Evolutionary conservation across 2,329 filamentous ascomycete genomes (phyloP).

Genomic region (Sporothrix phasma): DNA sequence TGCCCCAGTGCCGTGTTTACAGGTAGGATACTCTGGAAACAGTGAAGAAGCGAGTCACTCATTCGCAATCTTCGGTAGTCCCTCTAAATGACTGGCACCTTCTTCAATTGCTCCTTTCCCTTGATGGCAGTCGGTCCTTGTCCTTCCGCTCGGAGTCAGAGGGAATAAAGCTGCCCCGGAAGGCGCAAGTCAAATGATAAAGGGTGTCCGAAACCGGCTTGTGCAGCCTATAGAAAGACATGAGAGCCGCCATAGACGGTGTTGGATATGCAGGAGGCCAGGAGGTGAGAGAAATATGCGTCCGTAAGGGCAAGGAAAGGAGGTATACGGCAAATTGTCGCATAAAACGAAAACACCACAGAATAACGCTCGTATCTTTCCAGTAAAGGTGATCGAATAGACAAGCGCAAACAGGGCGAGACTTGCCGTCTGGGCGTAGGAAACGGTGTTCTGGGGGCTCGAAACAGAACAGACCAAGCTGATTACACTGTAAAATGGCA

Average conservation of each 20-base stretch:
- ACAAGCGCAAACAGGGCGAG: background rate
- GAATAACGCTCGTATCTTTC: background rate
- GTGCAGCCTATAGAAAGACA: background rate
- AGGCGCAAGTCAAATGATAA: background rate
- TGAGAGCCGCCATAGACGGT: background rate
- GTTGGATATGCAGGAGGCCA: background rate
- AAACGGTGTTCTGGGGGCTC: background rate
- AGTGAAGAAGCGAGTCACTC: background rate
- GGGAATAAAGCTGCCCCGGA: background rate
- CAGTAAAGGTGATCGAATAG: background rate
- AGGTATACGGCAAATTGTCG: conserved; percentile 5
- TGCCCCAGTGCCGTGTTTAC: background rate
- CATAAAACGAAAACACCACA: background rate
- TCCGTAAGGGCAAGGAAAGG: background rate
- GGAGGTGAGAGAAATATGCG: background rate
- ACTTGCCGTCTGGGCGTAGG: background rate
- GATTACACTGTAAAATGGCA: background rate
- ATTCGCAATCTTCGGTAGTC: background rate
- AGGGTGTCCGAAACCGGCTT: background rate
- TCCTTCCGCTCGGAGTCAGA: background rate
- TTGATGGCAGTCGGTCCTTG: background rate
- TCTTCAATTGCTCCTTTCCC: background rate
- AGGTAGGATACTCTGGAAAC: background rate
- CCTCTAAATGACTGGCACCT: background rate
- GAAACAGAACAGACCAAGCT: background rate